Base-by-base conservation (phyloP, 345 rosid species). In the Psidium friedrichsthalianum region DNA sequence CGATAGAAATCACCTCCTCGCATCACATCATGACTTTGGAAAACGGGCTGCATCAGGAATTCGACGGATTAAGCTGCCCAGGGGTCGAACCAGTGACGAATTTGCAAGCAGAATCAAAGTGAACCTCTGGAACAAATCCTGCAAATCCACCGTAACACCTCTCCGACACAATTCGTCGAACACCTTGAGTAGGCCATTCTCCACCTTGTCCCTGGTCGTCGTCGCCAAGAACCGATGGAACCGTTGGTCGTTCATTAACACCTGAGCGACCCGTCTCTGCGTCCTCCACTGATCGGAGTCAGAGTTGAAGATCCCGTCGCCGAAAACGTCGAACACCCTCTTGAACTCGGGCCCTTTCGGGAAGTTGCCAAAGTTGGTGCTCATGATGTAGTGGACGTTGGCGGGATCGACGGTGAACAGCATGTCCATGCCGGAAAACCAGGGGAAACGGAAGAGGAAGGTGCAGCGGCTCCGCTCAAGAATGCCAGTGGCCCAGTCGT, bases 341-440 rank as follows among this genome's bases (percentile, higher is more conserved):
- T 86, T 91, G 89, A 91, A 94, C 12, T 92, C 90, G 3, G 89
- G 25, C 5, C 96, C 96, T 88, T 93, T 95, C 2, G 93, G 98
- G 84, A 86, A 95, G 55, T 94, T 93, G 4, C 83, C 27, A 82
- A 92, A 95, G 87, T 92, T 91, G 56, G 93, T 87, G 83, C 92
- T 94, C 92, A 94, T 88, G 2, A 95, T 86, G 86, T 95, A 84
- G 78, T 91, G 94, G 18, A 93, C 85, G 85, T 94, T 92, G 61
- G 91, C 90, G 3, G 94, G 96, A 85, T 95, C 95, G 20, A 84
- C 87, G 1, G 95, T 93, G 82, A 80, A 0, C 57, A 93, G 56
- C 52, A 90, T 83, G 86, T 93, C 84, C 85, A 89, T 81, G 51
- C 86, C 85, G 1, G 89, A 74, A 3, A 91, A 87, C 88, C 89